Conservation (phyloP, 345 rosid species). For the Eucalyptus leucophloia region DNA sequence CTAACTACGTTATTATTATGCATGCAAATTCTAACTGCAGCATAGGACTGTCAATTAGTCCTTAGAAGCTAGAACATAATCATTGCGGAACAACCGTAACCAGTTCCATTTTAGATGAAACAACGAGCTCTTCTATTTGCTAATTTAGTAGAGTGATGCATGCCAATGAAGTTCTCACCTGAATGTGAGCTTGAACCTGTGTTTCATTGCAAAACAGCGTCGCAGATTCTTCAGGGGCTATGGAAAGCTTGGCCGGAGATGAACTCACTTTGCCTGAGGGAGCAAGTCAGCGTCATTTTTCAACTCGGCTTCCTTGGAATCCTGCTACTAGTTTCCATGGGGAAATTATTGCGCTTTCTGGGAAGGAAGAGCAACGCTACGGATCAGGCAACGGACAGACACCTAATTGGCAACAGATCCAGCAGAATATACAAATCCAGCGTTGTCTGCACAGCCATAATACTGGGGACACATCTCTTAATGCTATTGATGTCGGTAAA, state of each 20-base stretch:
- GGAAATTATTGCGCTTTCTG: conserved; percentile 2
- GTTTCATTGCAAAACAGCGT: conserved; percentile 7
- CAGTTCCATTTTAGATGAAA: neutral
- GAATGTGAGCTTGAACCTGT: neutral
- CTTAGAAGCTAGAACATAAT: neutral
- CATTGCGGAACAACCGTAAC: neutral
- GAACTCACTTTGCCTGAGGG: conserved; percentile 39
- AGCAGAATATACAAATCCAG: conserved; percentile 18
- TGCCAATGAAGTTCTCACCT: neutral
- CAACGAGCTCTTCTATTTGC: neutral
- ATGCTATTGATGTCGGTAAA: conserved; percentile 25
- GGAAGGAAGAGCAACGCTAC: conserved; percentile 8
- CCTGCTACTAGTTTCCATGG: conserved; percentile 10
- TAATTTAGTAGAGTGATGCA: neutral
- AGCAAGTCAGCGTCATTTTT: conserved; percentile 30
- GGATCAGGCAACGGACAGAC: conserved; percentile 13
- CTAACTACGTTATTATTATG: neutral
- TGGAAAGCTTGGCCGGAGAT: conserved; percentile 18
- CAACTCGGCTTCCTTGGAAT: conserved; percentile 41
- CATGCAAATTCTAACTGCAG: neutral
- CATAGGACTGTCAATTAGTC: too few relatives aligned
- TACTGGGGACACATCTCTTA: conserved; percentile 31
- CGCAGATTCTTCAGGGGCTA: conserved; percentile 1
- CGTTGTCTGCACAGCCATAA: conserved; percentile 22
- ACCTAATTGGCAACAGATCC: conserved; percentile 19